Evolutionary conservation across 805 yeast species (phyloP).

Genomic region (Middelhovenomyces tepae): DNA sequence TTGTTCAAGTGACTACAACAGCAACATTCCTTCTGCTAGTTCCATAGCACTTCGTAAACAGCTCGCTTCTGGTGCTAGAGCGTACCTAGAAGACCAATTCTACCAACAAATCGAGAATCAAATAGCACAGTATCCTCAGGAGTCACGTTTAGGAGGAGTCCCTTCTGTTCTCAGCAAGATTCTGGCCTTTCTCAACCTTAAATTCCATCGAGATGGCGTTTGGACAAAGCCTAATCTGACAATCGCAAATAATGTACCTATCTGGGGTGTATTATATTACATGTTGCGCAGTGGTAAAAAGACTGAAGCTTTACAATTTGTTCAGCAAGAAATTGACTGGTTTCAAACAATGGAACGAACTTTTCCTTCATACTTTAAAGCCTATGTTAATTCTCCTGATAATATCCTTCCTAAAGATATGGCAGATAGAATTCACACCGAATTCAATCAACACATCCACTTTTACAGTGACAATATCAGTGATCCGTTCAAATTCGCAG

Average conservation of each 20-base stretch:
- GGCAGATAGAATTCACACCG: constrained; percentile 60
- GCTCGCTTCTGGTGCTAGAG: constrained; percentile 47
- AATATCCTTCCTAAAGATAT: constrained; percentile 55
- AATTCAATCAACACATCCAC: constrained; percentile 78
- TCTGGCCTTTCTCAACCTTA: constrained; percentile 47
- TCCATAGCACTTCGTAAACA: constrained; percentile 29
- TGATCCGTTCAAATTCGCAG: constrained; percentile 86
- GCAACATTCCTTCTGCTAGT: constrained; percentile 24
- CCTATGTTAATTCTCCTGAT: constrained; percentile 50
- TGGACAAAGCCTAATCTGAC: constrained; percentile 50
- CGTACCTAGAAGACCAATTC: constrained; percentile 68
- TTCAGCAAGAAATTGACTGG: constrained; percentile 52
- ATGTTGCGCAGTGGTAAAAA: constrained; percentile 75
- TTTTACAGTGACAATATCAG: constrained; percentile 45
- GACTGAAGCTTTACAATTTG: constrained; percentile 67
- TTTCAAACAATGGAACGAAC: constrained; percentile 80
- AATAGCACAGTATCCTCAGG: constrained; percentile 43
- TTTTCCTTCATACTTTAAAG: constrained; percentile 70
- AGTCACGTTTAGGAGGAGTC: constrained; percentile 49
- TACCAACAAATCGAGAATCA: constrained; percentile 59
- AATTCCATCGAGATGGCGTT: constrained; percentile 33
- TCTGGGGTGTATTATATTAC: constrained; percentile 91
- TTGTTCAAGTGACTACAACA: constrained; percentile 15
- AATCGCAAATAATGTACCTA: constrained; percentile 72
- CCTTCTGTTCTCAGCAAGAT: constrained; percentile 70